Base-by-base conservation (phyloP, 2,329 filamentous ascomycete species). In the Trichoderma hamatum region DNA sequence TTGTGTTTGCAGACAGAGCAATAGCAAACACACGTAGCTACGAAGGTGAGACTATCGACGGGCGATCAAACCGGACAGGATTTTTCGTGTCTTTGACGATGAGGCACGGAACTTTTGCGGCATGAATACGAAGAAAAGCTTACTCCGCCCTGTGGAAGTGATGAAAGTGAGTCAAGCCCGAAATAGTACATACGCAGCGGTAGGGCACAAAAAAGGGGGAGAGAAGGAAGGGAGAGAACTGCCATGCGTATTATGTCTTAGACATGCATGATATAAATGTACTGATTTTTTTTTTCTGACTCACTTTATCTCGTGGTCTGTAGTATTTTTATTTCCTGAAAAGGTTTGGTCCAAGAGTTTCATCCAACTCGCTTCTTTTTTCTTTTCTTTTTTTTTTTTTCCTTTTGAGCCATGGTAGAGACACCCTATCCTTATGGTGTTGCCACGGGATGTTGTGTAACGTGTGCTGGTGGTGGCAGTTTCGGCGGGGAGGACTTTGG, bases 1-100 rank as follows among this genome's bases (percentile, higher is more conserved):
- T 49, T 24, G 46, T 24, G 10, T n/a, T 3, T 11, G 46, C 5
- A 24, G 46, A 21, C 11, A 5, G 43, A 21, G 13, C 9, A 9
- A 3, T 1, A n/a, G n/a, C 9, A 7, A 46, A 21, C 3, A 46
- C 0, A 14, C 3, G 3, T 11, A 5, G 21, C n/a, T 11, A 1
- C 21, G 3, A 49, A 13, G n/a, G 46, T 49, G 46, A 49, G 46
- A 49, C n/a, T 13, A 13, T 21, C 3, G n/a, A 24, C 24, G 46
- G n/a, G 5, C 19, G n/a, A 13, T 24, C n/a, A 49, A 49, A 14
- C 46, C 46, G 21, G 46, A n/a, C 46, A 49, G 46, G n/a, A 24
- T 13, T 49, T 49, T 46, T 21, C n/a, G n/a, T 49, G 46, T 49
- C n/a, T 49, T 13, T 13, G n/a, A 11, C 5, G 21, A 24, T 49